These are phyloP conservation scores for Senna tora DNA, from an alignment of 306 rosid genomes.

Conservation along the genomic window DNA sequence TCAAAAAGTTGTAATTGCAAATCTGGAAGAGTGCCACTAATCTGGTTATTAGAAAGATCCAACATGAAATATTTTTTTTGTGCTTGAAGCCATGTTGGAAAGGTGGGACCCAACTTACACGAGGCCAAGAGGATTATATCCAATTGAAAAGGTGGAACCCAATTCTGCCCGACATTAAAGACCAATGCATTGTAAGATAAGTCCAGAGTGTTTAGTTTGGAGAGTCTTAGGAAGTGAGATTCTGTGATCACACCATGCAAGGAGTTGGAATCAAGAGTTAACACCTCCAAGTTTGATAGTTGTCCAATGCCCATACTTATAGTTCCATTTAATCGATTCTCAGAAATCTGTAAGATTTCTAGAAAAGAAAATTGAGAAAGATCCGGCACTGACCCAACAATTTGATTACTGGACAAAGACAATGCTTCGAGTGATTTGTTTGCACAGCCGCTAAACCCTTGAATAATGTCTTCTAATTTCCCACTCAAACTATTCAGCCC, in stretches of 20 bases:
- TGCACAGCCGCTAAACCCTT: background rate
- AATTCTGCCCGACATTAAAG: background rate
- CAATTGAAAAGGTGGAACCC: conserved; percentile 20
- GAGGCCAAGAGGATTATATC: fast-evolving
- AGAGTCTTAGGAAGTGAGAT: background rate
- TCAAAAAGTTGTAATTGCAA: background rate
- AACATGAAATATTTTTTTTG: fast-evolving
- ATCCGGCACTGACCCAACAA: conserved; percentile 4
- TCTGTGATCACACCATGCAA: background rate
- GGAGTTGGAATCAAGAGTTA: background rate
- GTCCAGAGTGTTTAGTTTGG: fast-evolving
- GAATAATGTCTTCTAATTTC: background rate
- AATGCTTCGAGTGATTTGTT: background rate
- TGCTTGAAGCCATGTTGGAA: conserved; percentile 28
- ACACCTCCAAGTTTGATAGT: background rate
- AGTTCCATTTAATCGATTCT: conserved; percentile 14
- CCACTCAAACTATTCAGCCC: background rate
- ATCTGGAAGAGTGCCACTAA: background rate
- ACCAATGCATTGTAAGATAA: background rate
- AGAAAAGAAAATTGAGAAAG: background rate
- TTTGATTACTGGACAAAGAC: background rate
- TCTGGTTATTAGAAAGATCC: background rate
- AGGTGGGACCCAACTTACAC: conserved; percentile 16
- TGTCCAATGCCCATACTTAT: background rate
- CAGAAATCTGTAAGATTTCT: background rate